Conservation (phyloP, 164 flowering plant genomes). For the Magnolia sinica region DNA sequence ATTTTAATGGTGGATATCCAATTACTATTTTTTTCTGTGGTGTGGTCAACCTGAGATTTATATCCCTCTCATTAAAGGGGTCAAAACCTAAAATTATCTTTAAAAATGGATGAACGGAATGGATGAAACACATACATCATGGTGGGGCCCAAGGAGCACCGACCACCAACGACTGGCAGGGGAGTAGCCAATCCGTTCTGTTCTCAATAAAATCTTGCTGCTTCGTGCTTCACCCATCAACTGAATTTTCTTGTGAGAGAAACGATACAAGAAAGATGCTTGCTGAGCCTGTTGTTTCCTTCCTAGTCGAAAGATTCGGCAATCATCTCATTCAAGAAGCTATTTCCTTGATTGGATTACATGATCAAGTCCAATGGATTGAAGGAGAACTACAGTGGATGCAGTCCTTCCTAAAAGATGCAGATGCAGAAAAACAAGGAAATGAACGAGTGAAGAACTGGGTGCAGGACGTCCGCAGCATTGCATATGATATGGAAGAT, state of each 20-base stretch:
- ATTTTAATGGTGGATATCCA: no score
- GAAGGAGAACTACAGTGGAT: slow-evolving; percentile 22
- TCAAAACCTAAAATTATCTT: no score
- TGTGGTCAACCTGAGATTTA: no score
- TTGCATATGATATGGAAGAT: slow-evolving; percentile 20
- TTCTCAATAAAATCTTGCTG: no score
- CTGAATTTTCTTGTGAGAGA: not conserved
- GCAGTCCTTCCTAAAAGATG: slow-evolving; percentile 28
- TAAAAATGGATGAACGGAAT: no score
- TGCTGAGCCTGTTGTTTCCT: slow-evolving; percentile 16
- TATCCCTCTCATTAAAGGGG: no score
- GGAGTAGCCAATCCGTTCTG: no score
- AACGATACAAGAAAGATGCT: not conserved
- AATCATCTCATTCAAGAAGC: slow-evolving; percentile 21
- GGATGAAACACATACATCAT: no score
- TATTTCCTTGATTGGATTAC: slow-evolving; percentile 13
- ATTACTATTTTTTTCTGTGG: no score
- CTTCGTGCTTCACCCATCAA: no score
- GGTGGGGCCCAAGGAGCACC: no score
- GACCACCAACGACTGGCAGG: no score
- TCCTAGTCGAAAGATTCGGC: slow-evolving; percentile 12
- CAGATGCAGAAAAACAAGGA: slow-evolving; percentile 8
- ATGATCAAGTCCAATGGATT: slow-evolving; percentile 14
- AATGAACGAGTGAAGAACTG: slow-evolving; percentile 15
- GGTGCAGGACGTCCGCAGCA: slow-evolving; percentile 17